Conservation (phyloP, 306 rosid genomes). For the Adenanthera pavonina region DNA sequence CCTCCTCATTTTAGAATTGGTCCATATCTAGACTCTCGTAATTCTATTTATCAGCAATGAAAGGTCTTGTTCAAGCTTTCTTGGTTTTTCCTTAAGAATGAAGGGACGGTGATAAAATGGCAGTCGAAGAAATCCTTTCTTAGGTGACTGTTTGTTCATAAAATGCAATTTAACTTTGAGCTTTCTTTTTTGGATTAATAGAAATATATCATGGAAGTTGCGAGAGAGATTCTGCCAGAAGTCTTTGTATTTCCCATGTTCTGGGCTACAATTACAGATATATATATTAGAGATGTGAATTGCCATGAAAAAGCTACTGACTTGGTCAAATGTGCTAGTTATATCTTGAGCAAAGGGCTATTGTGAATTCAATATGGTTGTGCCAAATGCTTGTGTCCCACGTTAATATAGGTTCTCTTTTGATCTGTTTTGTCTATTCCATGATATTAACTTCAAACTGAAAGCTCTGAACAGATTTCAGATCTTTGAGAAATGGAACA, state of each 20-base stretch:
- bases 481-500: slow-evolving; percentile 42
- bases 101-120: slow-evolving; percentile 19
- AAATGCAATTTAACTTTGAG: slow-evolving; percentile 13
- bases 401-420: slow-evolving; percentile 15
- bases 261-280: background rate
- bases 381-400: slow-evolving; percentile 2
- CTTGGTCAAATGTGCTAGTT: slow-evolving; percentile 42
- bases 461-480: slow-evolving; percentile 16
- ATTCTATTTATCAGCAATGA: background rate
- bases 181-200: slow-evolving; percentile 24
- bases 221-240: slow-evolving; percentile 26
- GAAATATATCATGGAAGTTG: background rate
- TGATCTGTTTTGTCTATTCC: slow-evolving; percentile 18
- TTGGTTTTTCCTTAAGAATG: background rate
- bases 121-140: slow-evolving; percentile 13
- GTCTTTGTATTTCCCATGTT: background rate
- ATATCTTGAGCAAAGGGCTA: slow-evolving; percentile 31
- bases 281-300: slow-evolving; percentile 16
- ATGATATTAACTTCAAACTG: slow-evolving; percentile 20
- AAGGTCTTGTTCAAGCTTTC: background rate
- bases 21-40: slow-evolving; percentile 19
- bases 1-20: background rate
- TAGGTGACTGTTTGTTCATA: slow-evolving; percentile 24
- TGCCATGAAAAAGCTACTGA: slow-evolving; percentile 32
- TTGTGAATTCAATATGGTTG: slow-evolving; percentile 22